Evolutionary conservation across 2,329 filamentous ascomycete species (phyloP), one percentile per base, ranked within the genome.

Genomic region (Botrytis deweyae): DNA sequence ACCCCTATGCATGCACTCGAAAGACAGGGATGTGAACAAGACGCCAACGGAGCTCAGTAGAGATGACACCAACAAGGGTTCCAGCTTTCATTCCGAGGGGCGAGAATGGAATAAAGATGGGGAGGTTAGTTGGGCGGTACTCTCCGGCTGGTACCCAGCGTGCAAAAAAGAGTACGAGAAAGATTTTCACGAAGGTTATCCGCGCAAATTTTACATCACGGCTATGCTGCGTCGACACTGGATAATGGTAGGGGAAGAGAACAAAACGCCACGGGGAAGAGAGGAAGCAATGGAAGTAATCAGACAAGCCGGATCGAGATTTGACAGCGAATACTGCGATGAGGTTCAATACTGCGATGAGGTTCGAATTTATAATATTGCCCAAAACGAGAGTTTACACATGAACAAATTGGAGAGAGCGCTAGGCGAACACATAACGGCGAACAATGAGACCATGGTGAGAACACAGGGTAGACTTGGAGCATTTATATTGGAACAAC

Each of bases 161-260:
- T 55, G n/a, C 52, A 55, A 4, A n/a, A 29, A 16, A 29, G 16
- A 29, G n/a, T 55, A 55, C 52, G 14, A 16, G 14, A 6, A 55
- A 16, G 6, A 29, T 0, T 29, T 55, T 4, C 0, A 9, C 3
- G 1, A 16, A 5, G 25, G 52, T 18, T 2, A 29, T 29, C 29
- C 14, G 52, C n/a, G 52, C 6, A 9, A 9, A 29, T 29, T 55
- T 5, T 55, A 55, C 14, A 18, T 55, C n/a, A 55, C 7, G n/a
- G n/a, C 52, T 55, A 29, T 29, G 14, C 5, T 55, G n/a, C n/a
- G 14, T 55, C n/a, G n/a, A 55, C n/a, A 29, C n/a, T 55, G 52
- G 52, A 55, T 55, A 55, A 55, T 16, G 52, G n/a, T 14, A 55
- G 52, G 14, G 14, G 52, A 55, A 1, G 12, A 16, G 25, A 29